Evolutionary conservation across 352 stramenopile species (phyloP), one percentile per base, ranked within the genome.

Genomic region (Pythium graminicola): DNA sequence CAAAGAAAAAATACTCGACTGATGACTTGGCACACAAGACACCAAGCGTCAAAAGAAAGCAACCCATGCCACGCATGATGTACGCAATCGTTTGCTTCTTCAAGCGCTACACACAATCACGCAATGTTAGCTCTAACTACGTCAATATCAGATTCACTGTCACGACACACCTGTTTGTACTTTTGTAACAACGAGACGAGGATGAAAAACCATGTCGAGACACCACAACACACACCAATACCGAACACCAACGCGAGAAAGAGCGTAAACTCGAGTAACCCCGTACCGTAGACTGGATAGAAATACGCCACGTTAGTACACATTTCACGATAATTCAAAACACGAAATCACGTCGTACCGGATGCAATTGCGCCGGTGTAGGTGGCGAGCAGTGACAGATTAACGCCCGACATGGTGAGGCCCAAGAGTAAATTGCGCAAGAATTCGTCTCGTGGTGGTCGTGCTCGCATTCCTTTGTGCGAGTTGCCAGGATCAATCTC

Each of bases 171-270:
- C 73, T 93, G 73, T 38, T 95, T 95, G 80, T 95, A 95, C 58
- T 92, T 95, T 59, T 91, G 88, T 16, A 95, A 57, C 24, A 95
- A 64, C 33, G 79, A 85, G 14, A 95, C 66, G 13, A 95, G 62
- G 10, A 95, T 48, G 58, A 90, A 95, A 64, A 95, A 95, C 85
- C 85, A 95, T 8, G 81, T 93, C 11, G 83, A 93, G 13, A 95
- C 83, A 14, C 85, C 85, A 24, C 77, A 89, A 57, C 75, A 88
- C 41, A 93, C 82, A 33, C 85, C 85, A 22, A 93, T 61, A 0
- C 57, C 77, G 57, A 95, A 95, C n/a, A 95, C 76, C 17, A 93
- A 62, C 8, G 85, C 85, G 32, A 95, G 62, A 49, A 86, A 76
- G 14, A 93, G 36, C 19, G 81, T 95, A 54, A 95, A 95, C 56